Evolutionary conservation across 75 land plant genomes (phyloP).

Genomic region (Gnetum montanum): DNA sequence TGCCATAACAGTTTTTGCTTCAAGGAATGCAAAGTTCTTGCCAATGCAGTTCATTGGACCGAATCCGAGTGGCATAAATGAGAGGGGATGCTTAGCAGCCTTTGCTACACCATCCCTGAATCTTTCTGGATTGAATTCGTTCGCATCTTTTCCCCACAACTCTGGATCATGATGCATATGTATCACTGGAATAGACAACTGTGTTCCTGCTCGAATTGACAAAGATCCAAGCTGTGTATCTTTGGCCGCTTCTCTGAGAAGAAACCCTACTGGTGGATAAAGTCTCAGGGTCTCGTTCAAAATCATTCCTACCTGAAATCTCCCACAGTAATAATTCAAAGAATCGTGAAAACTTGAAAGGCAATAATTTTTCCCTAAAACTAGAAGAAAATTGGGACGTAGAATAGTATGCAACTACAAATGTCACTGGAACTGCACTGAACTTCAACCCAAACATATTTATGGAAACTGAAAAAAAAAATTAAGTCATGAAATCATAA

Average conservation of each 20-base stretch:
- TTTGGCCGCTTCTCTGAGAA: constrained; percentile 18
- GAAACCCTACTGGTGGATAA: constrained; percentile 33
- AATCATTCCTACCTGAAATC: constrained; percentile 48
- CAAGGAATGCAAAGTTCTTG: constrained; percentile 41
- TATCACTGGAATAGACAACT: constrained; percentile 23
- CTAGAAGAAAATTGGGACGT: too few species aligned
- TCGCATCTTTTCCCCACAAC: constrained; percentile 56
- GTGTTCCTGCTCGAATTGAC: constrained; percentile 36
- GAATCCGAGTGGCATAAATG: constrained; percentile 45
- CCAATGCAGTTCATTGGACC: constrained; percentile 65
- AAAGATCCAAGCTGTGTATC: constrained; percentile 27
- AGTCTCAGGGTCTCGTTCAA: constrained; percentile 53
- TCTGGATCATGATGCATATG: constrained; percentile 44
- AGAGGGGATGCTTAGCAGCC: constrained; percentile 22
- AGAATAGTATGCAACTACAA: too few species aligned
- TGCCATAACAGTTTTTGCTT: constrained; percentile 38
- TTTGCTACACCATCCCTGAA: constrained; percentile 25
- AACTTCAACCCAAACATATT: too few species aligned
- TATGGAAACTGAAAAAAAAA: too few species aligned
- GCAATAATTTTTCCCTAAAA: too few species aligned
- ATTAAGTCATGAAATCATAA: too few species aligned
- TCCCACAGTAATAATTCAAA: not conserved
- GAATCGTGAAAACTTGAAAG: too few species aligned
- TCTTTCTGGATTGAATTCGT: constrained; percentile 46
- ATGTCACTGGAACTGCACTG: too few species aligned